A percentile compares a stretch with the other conserved stretches of the same genome.
phyloP scores from a whole-genome alignment of 352 stramenopile species.

The Pythium utonaiense region DNA sequence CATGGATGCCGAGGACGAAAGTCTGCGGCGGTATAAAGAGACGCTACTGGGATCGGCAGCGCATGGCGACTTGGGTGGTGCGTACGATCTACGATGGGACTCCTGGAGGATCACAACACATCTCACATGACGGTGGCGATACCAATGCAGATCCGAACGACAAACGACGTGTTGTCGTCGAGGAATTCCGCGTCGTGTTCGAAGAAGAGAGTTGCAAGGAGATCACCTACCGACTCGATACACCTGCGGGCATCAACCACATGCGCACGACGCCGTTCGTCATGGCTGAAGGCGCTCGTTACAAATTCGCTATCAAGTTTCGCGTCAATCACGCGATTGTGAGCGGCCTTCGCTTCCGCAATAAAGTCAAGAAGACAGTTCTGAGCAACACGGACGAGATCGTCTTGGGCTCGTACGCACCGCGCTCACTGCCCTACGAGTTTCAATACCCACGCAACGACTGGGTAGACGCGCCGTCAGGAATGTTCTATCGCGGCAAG shows the following conservation, averaged over 20 bases:
- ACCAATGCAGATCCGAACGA: constrained; percentile 62
- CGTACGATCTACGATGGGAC: not conserved
- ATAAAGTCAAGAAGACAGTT: constrained; percentile 86
- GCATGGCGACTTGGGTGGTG: constrained; percentile 77
- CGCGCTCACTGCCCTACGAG: constrained; percentile 63
- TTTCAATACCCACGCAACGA: constrained; percentile 79
- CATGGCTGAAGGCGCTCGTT: constrained; percentile 72
- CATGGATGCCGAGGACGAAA: constrained; percentile 82
- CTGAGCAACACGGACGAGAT: constrained; percentile 73
- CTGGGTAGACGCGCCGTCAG: constrained; percentile 80
- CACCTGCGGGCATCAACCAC: constrained; percentile 55
- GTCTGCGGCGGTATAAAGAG: constrained; percentile 83
- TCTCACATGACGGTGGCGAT: too few species aligned
- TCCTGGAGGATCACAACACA: too few species aligned
- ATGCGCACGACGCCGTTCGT: constrained; percentile 71
- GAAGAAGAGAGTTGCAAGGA: constrained; percentile 52
- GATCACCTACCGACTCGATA: constrained; percentile 76
- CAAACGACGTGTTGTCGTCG: constrained; percentile 69
- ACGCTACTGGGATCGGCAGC: constrained; percentile 71
- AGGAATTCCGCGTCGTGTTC: constrained; percentile 86
- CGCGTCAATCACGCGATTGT: constrained; percentile 85
- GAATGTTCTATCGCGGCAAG: constrained; percentile 85
- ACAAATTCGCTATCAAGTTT: constrained; percentile 84
- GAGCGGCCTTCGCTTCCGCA: constrained; percentile 78
- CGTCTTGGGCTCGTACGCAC: constrained; percentile 82